These are phyloP conservation scores for Cyclotella atomus DNA, from an alignment of 108 stramenopile species.

Conservation along the genomic window DNA sequence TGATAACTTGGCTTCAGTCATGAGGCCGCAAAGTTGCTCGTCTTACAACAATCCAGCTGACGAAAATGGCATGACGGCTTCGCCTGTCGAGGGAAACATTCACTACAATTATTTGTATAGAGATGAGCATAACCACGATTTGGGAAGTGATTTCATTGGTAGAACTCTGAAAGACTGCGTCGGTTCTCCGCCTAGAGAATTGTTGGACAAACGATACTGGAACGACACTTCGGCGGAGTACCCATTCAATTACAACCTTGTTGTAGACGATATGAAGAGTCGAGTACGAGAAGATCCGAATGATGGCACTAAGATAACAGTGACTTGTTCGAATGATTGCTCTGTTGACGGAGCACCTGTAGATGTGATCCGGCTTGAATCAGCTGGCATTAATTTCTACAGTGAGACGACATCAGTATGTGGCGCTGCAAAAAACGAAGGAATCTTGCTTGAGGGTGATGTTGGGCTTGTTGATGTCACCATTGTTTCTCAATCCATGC, in stretches of 20 bases:
- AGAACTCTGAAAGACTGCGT: constrained; percentile 69
- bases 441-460: constrained; percentile 42
- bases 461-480: constrained; percentile 55
- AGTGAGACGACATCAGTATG: constrained; percentile 72
- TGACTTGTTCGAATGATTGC: constrained; percentile 60
- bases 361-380: constrained; percentile 9
- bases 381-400: constrained; percentile 47
- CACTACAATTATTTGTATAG: constrained; percentile 71
- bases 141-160: constrained; percentile 61
- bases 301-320: constrained; percentile 68
- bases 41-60: constrained; percentile 83
- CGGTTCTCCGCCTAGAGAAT: constrained; percentile 70
- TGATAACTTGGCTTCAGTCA: constrained; percentile 52
- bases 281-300: constrained; percentile 73
- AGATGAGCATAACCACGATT: constrained; percentile 37
- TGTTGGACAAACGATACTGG: constrained; percentile 50
- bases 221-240: constrained; percentile 30
- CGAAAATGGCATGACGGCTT: constrained; percentile 51
- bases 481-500: constrained; percentile 28
- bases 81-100: constrained; percentile 71
- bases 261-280: constrained; percentile 57
- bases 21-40: constrained; percentile 80
- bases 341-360: background rate
- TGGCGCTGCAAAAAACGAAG: constrained; percentile 72
- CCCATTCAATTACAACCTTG: constrained; percentile 57